phyloP scores from a whole-genome alignment of 2,329 filamentous ascomycete species.

The Fusarium chaquense region DNA sequence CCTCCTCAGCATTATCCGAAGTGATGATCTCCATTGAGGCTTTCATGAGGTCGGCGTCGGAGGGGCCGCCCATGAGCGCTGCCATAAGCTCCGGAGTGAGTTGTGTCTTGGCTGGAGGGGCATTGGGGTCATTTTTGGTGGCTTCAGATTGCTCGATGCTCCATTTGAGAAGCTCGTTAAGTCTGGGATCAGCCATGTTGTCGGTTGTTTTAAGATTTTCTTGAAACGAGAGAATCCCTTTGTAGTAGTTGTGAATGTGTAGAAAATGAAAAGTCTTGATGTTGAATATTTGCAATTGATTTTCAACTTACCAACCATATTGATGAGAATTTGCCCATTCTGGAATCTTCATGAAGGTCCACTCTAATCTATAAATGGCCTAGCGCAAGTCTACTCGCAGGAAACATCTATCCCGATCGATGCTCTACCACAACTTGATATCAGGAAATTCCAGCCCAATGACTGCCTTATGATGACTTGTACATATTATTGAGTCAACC shows the following conservation, averaged over 20 bases:
- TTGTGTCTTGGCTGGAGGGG: constrained; percentile 52
- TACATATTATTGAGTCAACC: not conserved
- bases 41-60: constrained; percentile 92
- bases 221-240: not conserved
- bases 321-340: constrained; percentile 51
- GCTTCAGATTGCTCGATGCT: constrained; percentile 65
- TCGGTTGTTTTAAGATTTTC: not conserved
- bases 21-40: constrained; percentile 82
- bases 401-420: constrained; percentile 36
- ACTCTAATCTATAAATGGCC: constrained; percentile 41
- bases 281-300: constrained; percentile 23
- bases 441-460: constrained; percentile 10
- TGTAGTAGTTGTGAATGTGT: constrained; percentile 12
- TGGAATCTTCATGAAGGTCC: constrained; percentile 57
- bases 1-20: constrained; percentile 66
- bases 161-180: constrained; percentile 87
- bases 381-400: constrained; percentile 42
- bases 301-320: constrained; percentile 38
- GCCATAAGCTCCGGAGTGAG: constrained; percentile 79
- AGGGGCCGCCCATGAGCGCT: constrained; percentile 84
- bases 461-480: constrained; percentile 10
- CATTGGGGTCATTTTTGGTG: constrained; percentile 48
- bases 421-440: constrained; percentile 10
- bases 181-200: constrained; percentile 64
- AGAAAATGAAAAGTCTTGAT: constrained; percentile 10